Percentiles rank a stretch among this genome's conserved stretches.
Conservation (phyloP, 352 stramenopile species). For the Peronospora farinosa region DNA sequence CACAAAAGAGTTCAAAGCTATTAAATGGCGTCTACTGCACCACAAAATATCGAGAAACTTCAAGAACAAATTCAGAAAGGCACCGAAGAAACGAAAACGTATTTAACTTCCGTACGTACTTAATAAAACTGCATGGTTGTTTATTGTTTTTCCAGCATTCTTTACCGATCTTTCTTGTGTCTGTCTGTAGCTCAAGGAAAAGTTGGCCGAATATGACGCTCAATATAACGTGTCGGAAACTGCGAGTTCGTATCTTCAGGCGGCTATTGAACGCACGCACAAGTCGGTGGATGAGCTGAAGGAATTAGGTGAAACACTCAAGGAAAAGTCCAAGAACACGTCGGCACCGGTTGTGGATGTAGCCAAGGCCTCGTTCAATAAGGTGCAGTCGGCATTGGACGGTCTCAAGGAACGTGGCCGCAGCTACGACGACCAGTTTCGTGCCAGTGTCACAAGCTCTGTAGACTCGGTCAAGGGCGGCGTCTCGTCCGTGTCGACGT, state of each 20-base stretch:
- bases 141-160: no score
- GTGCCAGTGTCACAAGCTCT: slow-evolving; percentile 35
- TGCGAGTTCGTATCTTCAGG: slow-evolving; percentile 55
- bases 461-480: slow-evolving; percentile 40
- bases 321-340: slow-evolving; percentile 45
- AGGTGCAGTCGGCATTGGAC: slow-evolving; percentile 47
- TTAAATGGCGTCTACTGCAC: slow-evolving; percentile 19
- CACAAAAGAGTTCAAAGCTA: no score
- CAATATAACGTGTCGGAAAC: slow-evolving; percentile 71
- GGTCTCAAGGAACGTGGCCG: slow-evolving; percentile 50
- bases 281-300: slow-evolving; percentile 72
- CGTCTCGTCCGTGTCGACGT: slow-evolving; percentile 46
- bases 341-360: slow-evolving; percentile 44
- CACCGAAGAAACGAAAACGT: slow-evolving; percentile 70
- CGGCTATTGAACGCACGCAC: slow-evolving; percentile 58
- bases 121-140: no score
- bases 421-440: slow-evolving; percentile 67
- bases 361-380: slow-evolving; percentile 49
- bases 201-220: slow-evolving; percentile 55
- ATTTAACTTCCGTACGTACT: slow-evolving; percentile 38
- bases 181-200: slow-evolving; percentile 33
- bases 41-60: slow-evolving; percentile 51
- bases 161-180: not conserved
- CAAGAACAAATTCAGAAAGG: slow-evolving; percentile 65
- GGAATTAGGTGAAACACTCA: slow-evolving; percentile 43